Evolutionary conservation across 2,329 filamentous ascomycete species (phyloP).

Genomic region (Cercospora sp.): DNA sequence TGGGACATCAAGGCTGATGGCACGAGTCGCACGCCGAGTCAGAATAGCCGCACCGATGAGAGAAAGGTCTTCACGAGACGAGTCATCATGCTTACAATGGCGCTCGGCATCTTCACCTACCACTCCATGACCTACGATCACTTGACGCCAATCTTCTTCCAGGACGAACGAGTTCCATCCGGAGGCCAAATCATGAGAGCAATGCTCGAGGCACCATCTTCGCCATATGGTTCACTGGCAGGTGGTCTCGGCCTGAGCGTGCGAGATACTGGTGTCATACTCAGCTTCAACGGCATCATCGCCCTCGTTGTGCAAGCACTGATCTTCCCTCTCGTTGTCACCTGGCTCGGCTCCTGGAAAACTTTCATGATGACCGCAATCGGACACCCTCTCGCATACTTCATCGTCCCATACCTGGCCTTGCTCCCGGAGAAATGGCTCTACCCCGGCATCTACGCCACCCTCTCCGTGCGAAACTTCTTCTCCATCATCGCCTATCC

Average conservation of each 20-base stretch:
- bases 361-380: constrained; percentile 65
- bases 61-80: constrained; percentile 59
- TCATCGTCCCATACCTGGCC: constrained; percentile 67
- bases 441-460: constrained; percentile 65
- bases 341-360: constrained; percentile 65
- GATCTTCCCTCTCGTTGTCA: constrained; percentile 65
- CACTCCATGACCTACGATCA: constrained; percentile 96
- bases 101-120: constrained; percentile 87
- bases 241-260: constrained; percentile 67
- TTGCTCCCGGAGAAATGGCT: constrained; percentile 56
- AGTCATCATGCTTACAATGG: constrained; percentile 74
- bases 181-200: constrained; percentile 38
- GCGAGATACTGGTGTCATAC: constrained; percentile 66
- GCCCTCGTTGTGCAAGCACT: constrained; percentile 72
- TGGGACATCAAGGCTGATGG: constrained; percentile 56
- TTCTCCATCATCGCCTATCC: constrained; percentile 69
- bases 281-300: constrained; percentile 69
- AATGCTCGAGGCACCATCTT: constrained; percentile 27
- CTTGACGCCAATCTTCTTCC: constrained; percentile 86
- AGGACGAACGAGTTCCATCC: constrained; percentile 63
- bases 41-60: constrained; percentile 34
- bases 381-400: constrained; percentile 66
- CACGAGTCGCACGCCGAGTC: constrained; percentile 36
- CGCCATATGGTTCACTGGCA: constrained; percentile 40
- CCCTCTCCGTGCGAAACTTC: constrained; percentile 64